Evolutionary conservation across 2,329 filamentous ascomycete species (phyloP).

Genomic region (Sphaerostilbella broomeana): DNA sequence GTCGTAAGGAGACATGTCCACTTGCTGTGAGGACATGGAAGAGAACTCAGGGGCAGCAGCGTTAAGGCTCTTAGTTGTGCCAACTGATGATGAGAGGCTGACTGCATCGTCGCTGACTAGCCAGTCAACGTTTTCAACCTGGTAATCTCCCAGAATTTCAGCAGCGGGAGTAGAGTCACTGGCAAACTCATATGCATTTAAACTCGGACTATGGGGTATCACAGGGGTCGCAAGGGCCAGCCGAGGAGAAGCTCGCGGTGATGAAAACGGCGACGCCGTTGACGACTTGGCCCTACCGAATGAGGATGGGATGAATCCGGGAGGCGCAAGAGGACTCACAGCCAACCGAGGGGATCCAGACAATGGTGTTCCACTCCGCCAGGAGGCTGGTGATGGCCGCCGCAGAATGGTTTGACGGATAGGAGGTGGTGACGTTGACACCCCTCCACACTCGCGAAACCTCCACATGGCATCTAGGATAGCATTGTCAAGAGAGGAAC

Average conservation of each 20-base stretch:
- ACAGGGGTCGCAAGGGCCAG: conserved; percentile 82
- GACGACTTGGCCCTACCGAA: conserved; percentile 70
- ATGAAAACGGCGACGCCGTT: conserved; percentile 84
- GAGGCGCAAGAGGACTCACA: conserved; percentile 76
- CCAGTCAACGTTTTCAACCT: conserved; percentile 95
- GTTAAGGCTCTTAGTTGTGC: conserved; percentile 65
- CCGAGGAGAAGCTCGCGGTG: conserved; percentile 84
- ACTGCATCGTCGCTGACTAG: conserved; percentile 82
- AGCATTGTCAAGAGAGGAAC: conserved; percentile 76
- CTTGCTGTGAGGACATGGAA: conserved; percentile 53
- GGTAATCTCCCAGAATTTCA: conserved; percentile 85
- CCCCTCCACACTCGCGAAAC: conserved; percentile 61
- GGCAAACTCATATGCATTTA: conserved; percentile 92
- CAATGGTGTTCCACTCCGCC: conserved; percentile 78
- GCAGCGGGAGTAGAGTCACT: conserved; percentile 73
- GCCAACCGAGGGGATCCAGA: conserved; percentile 76
- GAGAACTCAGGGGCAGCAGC: conserved; percentile 75
- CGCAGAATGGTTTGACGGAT: conserved; percentile 86
- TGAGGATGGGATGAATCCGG: conserved; percentile 72
- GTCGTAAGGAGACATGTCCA: conserved; percentile 96
- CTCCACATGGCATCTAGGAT: conserved; percentile 89
- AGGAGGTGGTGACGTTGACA: conserved; percentile 68
- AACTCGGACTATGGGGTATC: conserved; percentile 87
- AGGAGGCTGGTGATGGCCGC: conserved; percentile 85
- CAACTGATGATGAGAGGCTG: conserved; percentile 68